Conservation (phyloP, 2,329 filamentous ascomycete species). For the Trichoderma oligosporum region DNA sequence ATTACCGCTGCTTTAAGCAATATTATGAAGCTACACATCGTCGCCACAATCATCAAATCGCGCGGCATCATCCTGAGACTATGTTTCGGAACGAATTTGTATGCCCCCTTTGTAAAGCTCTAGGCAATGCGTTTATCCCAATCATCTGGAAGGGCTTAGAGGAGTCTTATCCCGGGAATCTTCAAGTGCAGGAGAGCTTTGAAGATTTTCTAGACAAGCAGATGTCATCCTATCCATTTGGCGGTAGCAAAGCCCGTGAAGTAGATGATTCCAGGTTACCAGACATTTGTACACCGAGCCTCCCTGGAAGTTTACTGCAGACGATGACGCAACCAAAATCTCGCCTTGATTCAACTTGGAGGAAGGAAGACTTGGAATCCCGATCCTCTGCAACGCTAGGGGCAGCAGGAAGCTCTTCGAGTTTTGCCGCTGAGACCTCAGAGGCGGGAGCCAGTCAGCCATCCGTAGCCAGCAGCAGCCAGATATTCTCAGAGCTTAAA, state of each 20-base stretch:
- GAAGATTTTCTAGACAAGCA: constrained; percentile 63
- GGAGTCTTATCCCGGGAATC: constrained; percentile 72
- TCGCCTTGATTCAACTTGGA: constrained; percentile 42
- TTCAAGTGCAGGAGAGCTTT: constrained; percentile 60
- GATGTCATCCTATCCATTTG: constrained; percentile 45
- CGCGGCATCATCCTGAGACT: constrained; percentile 85
- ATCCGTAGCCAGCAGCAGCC: constrained; percentile 20
- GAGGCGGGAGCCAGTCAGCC: constrained; percentile 24
- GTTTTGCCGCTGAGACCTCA: constrained; percentile 34
- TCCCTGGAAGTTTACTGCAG: constrained; percentile 38
- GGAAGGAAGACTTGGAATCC: constrained; percentile 33
- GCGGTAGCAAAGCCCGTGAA: constrained; percentile 39
- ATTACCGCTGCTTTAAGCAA: constrained; percentile 89
- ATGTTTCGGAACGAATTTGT: constrained; percentile 82
- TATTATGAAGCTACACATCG: constrained; percentile 82
- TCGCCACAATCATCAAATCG: constrained; percentile 87
- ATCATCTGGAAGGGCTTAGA: constrained; percentile 94
- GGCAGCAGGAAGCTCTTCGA: constrained; percentile 43
- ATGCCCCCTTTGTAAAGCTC: constrained; percentile 91
- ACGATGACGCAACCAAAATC: constrained; percentile 37
- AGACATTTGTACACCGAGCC: constrained; percentile 35
- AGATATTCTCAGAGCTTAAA: constrained; percentile 51
- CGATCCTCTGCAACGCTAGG: constrained; percentile 32
- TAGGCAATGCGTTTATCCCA: constrained; percentile 91
- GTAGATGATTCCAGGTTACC: constrained; percentile 30